These are phyloP conservation scores for Neohortaea acidophila DNA, from an alignment of 495 filamentous ascomycete species.

Conservation along the genomic window DNA sequence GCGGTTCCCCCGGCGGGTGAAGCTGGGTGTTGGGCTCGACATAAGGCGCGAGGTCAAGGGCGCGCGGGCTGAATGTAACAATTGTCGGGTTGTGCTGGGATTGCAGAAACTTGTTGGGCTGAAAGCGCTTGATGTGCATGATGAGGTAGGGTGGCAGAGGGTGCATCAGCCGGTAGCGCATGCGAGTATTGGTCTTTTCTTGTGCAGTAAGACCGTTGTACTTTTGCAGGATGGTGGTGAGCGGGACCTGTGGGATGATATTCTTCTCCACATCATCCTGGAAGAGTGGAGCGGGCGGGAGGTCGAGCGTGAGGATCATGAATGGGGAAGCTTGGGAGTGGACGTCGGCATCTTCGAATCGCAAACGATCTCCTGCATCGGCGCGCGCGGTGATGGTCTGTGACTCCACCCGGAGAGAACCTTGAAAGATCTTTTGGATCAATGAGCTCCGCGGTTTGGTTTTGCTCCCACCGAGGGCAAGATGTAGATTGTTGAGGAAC, in stretches of 20 bases:
- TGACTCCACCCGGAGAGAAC: conserved; percentile 76
- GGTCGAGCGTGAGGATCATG: conserved; percentile 79
- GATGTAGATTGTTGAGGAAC: conserved; percentile 92
- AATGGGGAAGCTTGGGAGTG: conserved; percentile 62
- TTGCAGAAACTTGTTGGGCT: conserved; percentile 78
- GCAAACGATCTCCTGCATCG: conserved; percentile 71
- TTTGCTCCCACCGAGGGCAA: conserved; percentile 77
- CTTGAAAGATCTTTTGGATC: conserved; percentile 85
- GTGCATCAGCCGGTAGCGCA: conserved; percentile 79
- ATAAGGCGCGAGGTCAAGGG: conserved; percentile 76
- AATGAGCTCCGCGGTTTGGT: conserved; percentile 69
- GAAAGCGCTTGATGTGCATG: conserved; percentile 96
- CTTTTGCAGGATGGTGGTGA: conserved; percentile 78
- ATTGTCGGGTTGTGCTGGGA: conserved; percentile 93
- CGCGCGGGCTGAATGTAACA: conserved; percentile 76
- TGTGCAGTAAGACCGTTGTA: conserved; percentile 84
- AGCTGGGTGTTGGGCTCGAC: conserved; percentile 56
- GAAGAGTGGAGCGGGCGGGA: conserved; percentile 90
- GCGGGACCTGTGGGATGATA: conserved; percentile 89
- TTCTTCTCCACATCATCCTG: conserved; percentile 80
- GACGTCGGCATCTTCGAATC: conserved; percentile 86
- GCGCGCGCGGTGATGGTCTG: conserved; percentile 89
- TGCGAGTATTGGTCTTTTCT: conserved; percentile 71
- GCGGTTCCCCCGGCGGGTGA: conserved; percentile 59
- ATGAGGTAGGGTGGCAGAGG: conserved; percentile 83